Percentiles rank a stretch among this genome's conserved stretches.
Conservation (phyloP, 83 land plant species). For the Picea abies region DNA sequence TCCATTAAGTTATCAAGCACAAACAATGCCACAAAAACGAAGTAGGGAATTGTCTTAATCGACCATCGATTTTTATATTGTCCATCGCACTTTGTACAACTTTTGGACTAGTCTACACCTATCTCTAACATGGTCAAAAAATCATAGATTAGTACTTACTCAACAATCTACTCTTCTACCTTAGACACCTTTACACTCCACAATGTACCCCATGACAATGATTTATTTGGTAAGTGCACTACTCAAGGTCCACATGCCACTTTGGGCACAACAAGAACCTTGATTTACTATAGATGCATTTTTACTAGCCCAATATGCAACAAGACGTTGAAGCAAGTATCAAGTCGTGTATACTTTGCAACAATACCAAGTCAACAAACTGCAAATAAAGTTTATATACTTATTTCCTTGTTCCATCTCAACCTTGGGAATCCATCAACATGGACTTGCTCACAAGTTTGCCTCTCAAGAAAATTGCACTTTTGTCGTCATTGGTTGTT, state of each 20-base stretch:
- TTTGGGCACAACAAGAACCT: not conserved
- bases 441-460: not conserved
- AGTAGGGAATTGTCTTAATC: not conserved
- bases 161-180: not conserved
- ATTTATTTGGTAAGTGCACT: not conserved
- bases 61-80: not conserved
- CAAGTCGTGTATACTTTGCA: not conserved
- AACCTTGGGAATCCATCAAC: not conserved
- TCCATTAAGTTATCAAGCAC: not conserved
- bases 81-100: not conserved
- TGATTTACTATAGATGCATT: not conserved
- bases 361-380: not conserved
- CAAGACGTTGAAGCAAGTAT: not conserved
- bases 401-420: not conserved
- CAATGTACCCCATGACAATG: not conserved
- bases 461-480: not conserved
- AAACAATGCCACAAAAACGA: not conserved
- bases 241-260: not conserved
- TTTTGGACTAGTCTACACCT: not conserved
- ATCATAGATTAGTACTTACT: not conserved
- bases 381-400: not conserved
- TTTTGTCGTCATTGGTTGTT: not conserved
- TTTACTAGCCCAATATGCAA: not conserved
- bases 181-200: not conserved
- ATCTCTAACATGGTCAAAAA: too few species aligned